Evolutionary conservation across 495 filamentous ascomycete genomes (phyloP).

Genomic region (Penicillium mononematosum): DNA sequence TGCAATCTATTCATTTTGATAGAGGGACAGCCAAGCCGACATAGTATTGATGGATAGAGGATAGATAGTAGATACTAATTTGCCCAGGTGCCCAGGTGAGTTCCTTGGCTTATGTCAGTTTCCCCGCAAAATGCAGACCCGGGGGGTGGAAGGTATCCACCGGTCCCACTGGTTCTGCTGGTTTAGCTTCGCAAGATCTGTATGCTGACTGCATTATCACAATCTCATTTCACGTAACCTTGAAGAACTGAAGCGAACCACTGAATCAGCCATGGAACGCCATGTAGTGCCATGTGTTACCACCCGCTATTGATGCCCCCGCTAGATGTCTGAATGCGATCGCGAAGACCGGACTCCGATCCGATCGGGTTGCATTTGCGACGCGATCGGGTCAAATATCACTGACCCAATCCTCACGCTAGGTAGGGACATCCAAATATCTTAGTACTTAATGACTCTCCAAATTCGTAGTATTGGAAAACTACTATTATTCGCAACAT

Average conservation of each 20-base stretch:
- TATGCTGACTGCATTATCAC: too few species aligned
- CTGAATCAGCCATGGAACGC: neutral
- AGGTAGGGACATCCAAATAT: neutral
- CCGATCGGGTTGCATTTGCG: neutral
- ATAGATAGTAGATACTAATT: neutral
- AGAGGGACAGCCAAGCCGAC: too few species aligned
- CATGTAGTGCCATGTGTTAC: neutral
- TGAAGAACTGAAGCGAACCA: too few species aligned
- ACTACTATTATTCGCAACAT: neutral
- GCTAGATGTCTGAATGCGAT: neutral
- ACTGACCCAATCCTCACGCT: neutral
- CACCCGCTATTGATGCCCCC: neutral
- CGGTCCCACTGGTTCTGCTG: neutral
- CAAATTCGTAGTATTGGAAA: neutral
- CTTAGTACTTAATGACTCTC: neutral
- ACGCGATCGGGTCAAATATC: neutral
- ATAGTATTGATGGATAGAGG: too few species aligned
- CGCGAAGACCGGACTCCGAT: neutral
- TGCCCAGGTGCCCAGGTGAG: too few species aligned
- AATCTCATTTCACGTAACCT: too few species aligned
- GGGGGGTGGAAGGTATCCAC: neutral
- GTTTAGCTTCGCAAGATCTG: too few species aligned
- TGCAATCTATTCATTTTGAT: too few species aligned
- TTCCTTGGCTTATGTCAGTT: neutral
- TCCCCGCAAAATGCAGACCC: neutral